Evolutionary conservation across 169 alveolate genomes (phyloP), one percentile per base, ranked within the genome.

Genomic region (Cryptosporidium ubiquitum): DNA sequence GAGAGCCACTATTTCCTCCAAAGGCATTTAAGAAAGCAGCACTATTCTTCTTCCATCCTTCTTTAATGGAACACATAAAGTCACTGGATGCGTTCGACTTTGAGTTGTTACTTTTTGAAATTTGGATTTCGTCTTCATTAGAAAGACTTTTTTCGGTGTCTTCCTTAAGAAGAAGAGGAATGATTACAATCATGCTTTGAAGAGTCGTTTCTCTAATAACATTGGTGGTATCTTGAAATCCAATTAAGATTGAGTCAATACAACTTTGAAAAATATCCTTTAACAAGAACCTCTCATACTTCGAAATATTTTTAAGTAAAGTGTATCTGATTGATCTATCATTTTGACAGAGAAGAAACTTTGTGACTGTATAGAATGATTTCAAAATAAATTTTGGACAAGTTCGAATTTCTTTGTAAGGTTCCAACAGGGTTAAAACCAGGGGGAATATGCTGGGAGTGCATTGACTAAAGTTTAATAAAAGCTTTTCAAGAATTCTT

Each of bases 291-390:
- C 44, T 64, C 12, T 79, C 73, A 49, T 79, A 79, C 6, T 64
- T 79, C 39, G 79, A 79, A 9, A 79, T 79, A 20, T 79, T 79
- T 35, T 79, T 79, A 18, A 79, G 75, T 61, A 79, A 61, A 16
- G 89, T 79, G n/a, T 79, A 79, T n/a, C 89, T 58, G 37, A 79
- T 61, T 1, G 79, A 79, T 40, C 89, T 79, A 47, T 79, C 89
- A 64, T 79, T 79, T 40, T 79, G 89, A 37, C 40, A 44, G 18
- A 79, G 31, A 26, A 79, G 68, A 44, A 61, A 61, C 5, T 79
- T 79, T 33, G 58, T 20, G 5, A 16, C 42, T 40, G 71, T 29
- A 23, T 40, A 9, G 40, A 79, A 79, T 6, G 89, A n/a, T 26
- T 26, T 79, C 42, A 79, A 47, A 31, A 79, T 35, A 66, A 79